Conservation (phyloP, 1,139 yeast species). For the Sugiyamaella neomexicana region DNA sequence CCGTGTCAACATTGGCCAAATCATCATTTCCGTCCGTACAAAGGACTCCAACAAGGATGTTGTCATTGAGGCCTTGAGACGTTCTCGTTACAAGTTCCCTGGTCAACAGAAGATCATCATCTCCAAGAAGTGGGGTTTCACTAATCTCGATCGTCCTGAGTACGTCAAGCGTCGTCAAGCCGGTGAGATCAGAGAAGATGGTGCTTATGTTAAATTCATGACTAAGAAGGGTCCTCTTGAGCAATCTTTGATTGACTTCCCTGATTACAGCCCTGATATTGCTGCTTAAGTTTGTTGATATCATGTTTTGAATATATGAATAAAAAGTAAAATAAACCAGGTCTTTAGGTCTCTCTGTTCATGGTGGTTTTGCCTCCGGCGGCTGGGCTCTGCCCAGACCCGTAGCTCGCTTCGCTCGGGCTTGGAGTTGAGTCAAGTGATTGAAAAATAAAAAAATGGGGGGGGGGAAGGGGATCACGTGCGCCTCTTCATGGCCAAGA, state of each 20-base stretch:
- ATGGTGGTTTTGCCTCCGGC: not conserved
- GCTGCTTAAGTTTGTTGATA: constrained; percentile 12
- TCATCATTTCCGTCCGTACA: constrained; percentile 97
- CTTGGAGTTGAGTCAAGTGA: not conserved
- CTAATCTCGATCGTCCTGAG: constrained; percentile 96
- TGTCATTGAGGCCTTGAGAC: constrained; percentile 98
- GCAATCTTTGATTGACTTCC: constrained; percentile 91
- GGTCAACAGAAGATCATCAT: constrained; percentile 99
- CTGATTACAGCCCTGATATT: constrained; percentile 55
- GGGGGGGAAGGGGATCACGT: too few species aligned
- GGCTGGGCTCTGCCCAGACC: constrained; percentile 1
- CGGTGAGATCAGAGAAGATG: constrained; percentile 98
- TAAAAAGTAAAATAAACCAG: not conserved
- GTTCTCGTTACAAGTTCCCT: constrained; percentile 99
- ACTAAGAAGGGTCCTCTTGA: constrained; percentile 94
- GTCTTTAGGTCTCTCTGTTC: not conserved
- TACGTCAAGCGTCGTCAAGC: constrained; percentile 91
- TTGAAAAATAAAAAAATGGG: too few species aligned
- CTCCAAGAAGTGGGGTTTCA: constrained; percentile 99
- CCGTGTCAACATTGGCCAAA: constrained; percentile 98
- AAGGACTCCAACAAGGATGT: constrained; percentile 97
- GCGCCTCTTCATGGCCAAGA: too few species aligned
- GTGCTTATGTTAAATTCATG: constrained; percentile 99
- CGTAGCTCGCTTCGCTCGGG: constrained; percentile 1
- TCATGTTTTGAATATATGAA: not conserved